Evolutionary conservation across 768 basidiomycete species (phyloP), one percentile per base, ranked within the genome.

Genomic region (Amanita brunnescens): DNA sequence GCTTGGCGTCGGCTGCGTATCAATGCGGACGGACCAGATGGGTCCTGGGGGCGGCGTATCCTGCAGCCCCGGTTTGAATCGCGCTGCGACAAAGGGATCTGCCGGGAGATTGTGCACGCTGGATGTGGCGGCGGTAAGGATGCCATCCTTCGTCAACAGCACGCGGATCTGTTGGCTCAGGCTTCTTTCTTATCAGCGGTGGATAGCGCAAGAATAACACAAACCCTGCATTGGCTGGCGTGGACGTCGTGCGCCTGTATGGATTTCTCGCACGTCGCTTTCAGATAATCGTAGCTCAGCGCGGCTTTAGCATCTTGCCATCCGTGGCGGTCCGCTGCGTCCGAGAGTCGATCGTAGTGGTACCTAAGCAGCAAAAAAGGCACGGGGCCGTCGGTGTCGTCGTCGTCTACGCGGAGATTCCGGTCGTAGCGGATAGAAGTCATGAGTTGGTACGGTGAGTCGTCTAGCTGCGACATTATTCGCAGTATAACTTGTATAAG

Each of bases 341-440:
- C 63, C 9, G 62, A 43, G 0, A 91, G 73, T 42, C 88, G 80
- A 33, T 83, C 76, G 48, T 73, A 62, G 55, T 90, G 86, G 58
- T 76, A 74, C 0, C 61, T 65, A 9, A 88, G 74, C 0, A 89
- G 64, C n/a, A 89, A 65, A 56, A 80, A 85, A 0, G 77, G 72
- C 0, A 78, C 81, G 1, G 79, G 77, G 0, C 67, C 64, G n/a
- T 72, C 74, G 14, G 68, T 54, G 29, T 74, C 73, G 30, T 75
- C 73, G 55, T 88, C 18, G 30, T 90, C 85, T 83, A 88, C 10
- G 54, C 26, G 58, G 6, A 88, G 68, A 26, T 59, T 64, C 1
- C 67, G 67, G 60, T 89, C 88, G 58, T 74, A 85, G 52, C 83
- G 71, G 0, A 78, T 76, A 0, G 84, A 74, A 1, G 80, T 76